phyloP scores from a whole-genome alignment of 192 early-diverging fungal genomes.

The Coemansia sp. region DNA sequence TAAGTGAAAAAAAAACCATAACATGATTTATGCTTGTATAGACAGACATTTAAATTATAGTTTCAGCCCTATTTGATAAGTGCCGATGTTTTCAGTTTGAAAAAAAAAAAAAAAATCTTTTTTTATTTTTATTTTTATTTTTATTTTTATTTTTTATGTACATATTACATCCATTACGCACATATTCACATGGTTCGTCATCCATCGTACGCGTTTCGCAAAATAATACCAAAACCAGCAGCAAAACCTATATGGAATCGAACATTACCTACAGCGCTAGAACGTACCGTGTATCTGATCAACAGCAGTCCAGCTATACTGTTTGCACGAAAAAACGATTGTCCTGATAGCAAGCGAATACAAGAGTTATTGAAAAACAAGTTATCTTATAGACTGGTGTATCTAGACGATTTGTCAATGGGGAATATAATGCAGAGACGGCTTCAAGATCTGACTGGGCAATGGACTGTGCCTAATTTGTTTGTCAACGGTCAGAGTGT shows the following conservation, averaged over 20 bases:
- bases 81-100: not conserved
- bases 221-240: conserved; percentile 28
- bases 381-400: conserved; percentile 23
- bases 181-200: conserved; percentile 13
- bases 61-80: not conserved
- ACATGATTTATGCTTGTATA: no score
- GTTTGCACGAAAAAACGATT: conserved; percentile 30
- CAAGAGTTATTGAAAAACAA: conserved; percentile 9
- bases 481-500: conserved; percentile 49
- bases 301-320: conserved; percentile 40
- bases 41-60: no score
- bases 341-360: conserved; percentile 18
- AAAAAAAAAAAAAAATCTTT: no score
- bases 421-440: conserved; percentile 40
- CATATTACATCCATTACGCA: not conserved
- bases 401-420: conserved; percentile 24
- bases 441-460: conserved; percentile 39
- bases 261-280: conserved; percentile 31
- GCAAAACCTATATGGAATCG: conserved; percentile 29
- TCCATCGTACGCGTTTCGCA: conserved; percentile 37
- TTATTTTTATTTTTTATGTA: not conserved
- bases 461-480: conserved; percentile 46
- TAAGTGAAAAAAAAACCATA: no score
- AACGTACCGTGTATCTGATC: conserved; percentile 29
- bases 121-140: no score